Base-by-base conservation (phyloP, 2,329 filamentous ascomycete genomes). In the Colletotrichum simmondsii region DNA sequence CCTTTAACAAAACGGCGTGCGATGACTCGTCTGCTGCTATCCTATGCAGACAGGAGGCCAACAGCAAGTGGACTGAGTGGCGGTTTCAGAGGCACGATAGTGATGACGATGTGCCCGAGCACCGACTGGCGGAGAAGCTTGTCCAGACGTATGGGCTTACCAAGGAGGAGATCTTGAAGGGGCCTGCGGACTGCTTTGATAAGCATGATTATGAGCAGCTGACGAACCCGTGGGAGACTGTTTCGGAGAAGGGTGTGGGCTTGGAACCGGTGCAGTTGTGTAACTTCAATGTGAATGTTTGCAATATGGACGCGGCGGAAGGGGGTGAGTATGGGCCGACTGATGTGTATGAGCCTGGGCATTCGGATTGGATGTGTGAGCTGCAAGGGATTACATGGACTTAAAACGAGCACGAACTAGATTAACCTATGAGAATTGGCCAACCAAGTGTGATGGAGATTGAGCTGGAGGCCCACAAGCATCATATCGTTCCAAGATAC, bases 221-320 rank as follows among this genome's bases (percentile, higher is more conserved):
- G 10, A 59, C 24, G 1, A 66, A 59, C 11, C 67, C 67, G 0
- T 70, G 67, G 67, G 67, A 70, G 0, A 30, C n/a, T 10, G n/a
- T 68, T 28, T 26, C 56, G 7, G 26, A 58, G 19, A 61, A 61
- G 4, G 56, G 54, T 4, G 14, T 42, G 1, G 0, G 16, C 2
- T 19, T 26, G 0, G 65, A 57, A 0, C 32, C 58, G 22, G 35
- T 68, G 10, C 11, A 16, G 14, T 22, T 24, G 10, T 68, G 65
- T 1, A 68, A 68, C 19, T 68, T 68, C 19, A 68, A 68, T 2
- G 0, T 63, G 2, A 62, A 63, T 16, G 49, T 68, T 12, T 68
- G 65, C 24, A 68, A 52, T 5, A 32, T 63, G 19, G 65, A 68
- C 10, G 28, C 12, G 26, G 65, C 65, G 7, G 65, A 68, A 2